These are phyloP conservation scores for Madurella fahalii DNA, from an alignment of 2,329 filamentous ascomycete genomes.

Conservation along the genomic window DNA sequence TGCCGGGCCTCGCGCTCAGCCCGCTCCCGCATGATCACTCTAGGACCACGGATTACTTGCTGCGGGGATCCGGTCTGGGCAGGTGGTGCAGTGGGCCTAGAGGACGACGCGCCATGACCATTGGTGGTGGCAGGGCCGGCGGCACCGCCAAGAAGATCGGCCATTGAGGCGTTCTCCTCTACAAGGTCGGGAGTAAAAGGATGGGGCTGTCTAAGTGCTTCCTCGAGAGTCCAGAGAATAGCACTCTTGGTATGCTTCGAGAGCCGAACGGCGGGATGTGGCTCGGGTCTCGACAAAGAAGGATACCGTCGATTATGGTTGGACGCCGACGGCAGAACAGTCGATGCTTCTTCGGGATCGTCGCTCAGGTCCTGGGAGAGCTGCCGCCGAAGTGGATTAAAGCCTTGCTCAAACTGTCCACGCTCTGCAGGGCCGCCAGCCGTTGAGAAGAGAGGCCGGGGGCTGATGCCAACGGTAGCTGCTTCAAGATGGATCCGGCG, in stretches of 20 bases:
- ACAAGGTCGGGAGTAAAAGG: constrained; percentile 77
- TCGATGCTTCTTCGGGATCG: constrained; percentile 38
- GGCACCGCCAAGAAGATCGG: constrained; percentile 65
- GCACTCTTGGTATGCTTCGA: constrained; percentile 83
- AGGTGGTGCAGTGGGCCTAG: constrained; percentile 46
- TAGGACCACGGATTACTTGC: constrained; percentile 71
- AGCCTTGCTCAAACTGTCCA: constrained; percentile 18
- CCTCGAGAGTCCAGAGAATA: constrained; percentile 88
- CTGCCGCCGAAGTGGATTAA: constrained; percentile 31
- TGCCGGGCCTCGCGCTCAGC: constrained; percentile 70
- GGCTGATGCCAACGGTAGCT: constrained; percentile 46
- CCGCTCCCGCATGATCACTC: constrained; percentile 87
- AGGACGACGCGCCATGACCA: constrained; percentile 47
- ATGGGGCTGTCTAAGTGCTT: constrained; percentile 77
- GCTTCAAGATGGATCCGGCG: constrained; percentile 44
- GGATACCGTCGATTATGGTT: constrained; percentile 29
- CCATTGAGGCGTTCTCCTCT: constrained; percentile 91
- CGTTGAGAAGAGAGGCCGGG: constrained; percentile 37
- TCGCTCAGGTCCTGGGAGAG: constrained; percentile 49
- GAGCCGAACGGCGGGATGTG: constrained; percentile 57
- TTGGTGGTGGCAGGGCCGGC: constrained; percentile 51
- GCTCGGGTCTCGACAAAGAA: constrained; percentile 33
- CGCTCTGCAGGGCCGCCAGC: constrained; percentile 25
- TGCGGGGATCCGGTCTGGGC: constrained; percentile 52
- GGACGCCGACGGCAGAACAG: constrained; percentile 32